These are phyloP conservation scores for Guyanaporus albipodus DNA, from an alignment of 768 basidiomycete genomes.

Conservation along the genomic window DNA sequence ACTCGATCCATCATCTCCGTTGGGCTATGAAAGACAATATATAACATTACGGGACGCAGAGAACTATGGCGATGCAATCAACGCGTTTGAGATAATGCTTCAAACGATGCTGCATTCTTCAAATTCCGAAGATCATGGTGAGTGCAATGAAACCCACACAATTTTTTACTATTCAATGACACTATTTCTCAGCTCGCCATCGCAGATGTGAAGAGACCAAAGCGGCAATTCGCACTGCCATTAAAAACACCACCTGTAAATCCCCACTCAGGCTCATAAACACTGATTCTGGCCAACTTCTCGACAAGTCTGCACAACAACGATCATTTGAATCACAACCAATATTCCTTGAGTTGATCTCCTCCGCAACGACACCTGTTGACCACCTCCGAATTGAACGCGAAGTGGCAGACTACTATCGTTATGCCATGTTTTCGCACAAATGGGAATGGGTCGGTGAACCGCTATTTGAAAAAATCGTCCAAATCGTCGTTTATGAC, in stretches of 20 bases:
- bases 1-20: neutral
- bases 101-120: neutral
- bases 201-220: neutral
- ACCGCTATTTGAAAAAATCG: neutral
- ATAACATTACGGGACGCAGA: neutral
- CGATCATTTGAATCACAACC: slow-evolving; percentile 3
- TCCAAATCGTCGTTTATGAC: neutral
- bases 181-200: neutral
- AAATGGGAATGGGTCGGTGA: slow-evolving; percentile 4
- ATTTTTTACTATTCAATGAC: neutral
- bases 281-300: slow-evolving; percentile 1
- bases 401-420: neutral
- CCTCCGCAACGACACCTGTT: slow-evolving; percentile 1
- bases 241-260: slow-evolving; percentile 1
- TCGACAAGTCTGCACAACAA: slow-evolving; percentile 1
- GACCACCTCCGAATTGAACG: neutral
- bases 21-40: neutral
- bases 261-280: slow-evolving; percentile 7
- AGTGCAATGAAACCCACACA: neutral
- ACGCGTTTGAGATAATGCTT: slow-evolving; percentile 1
- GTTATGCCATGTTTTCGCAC: slow-evolving; percentile 5
- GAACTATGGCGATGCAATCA: neutral
- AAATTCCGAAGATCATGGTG: neutral
- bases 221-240: neutral
- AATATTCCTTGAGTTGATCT: slow-evolving; percentile 2